Evolutionary conservation across 2,329 filamentous ascomycete genomes (phyloP).

Genomic region (Sarocladiaceae sp.): DNA sequence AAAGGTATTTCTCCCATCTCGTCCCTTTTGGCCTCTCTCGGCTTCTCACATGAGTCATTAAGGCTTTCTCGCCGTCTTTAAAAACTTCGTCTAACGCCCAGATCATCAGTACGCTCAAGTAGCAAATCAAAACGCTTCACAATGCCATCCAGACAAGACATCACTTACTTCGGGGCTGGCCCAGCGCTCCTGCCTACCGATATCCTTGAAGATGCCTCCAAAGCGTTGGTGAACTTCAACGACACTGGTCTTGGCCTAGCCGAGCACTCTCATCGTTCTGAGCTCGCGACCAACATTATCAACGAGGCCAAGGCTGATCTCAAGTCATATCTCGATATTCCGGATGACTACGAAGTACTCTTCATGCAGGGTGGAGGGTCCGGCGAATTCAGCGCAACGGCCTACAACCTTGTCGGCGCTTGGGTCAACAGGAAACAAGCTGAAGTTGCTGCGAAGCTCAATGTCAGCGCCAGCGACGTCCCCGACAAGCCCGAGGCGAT

Average conservation of each 20-base stretch:
- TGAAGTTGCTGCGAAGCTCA: slow-evolving; percentile 50
- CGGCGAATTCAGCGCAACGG: slow-evolving; percentile 75
- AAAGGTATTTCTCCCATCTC: not conserved
- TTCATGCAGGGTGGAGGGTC: slow-evolving; percentile 85
- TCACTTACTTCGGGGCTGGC: slow-evolving; percentile 85
- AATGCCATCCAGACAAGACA: slow-evolving; percentile 68
- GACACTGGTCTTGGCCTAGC: slow-evolving; percentile 77
- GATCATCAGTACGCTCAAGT: no score
- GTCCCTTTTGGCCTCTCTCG: not conserved
- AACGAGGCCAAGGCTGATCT: slow-evolving; percentile 72
- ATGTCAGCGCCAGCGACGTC: slow-evolving; percentile 39
- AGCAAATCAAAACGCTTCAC: no score
- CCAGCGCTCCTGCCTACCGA: slow-evolving; percentile 79
- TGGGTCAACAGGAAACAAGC: slow-evolving; percentile 70
- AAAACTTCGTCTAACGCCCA: no score
- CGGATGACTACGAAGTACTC: slow-evolving; percentile 78
- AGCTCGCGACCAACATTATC: slow-evolving; percentile 71
- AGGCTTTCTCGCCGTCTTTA: not conserved
- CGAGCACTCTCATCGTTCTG: slow-evolving; percentile 85
- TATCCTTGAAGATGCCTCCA: slow-evolving; percentile 70
- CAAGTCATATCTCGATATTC: slow-evolving; percentile 69
- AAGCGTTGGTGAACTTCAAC: slow-evolving; percentile 76
- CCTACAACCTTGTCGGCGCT: slow-evolving; percentile 76
- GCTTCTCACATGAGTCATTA: not conserved
- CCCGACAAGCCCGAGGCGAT: slow-evolving; percentile 45